Conservation (phyloP, 2,329 filamentous ascomycete species). For the Exserohilum turcica region DNA sequence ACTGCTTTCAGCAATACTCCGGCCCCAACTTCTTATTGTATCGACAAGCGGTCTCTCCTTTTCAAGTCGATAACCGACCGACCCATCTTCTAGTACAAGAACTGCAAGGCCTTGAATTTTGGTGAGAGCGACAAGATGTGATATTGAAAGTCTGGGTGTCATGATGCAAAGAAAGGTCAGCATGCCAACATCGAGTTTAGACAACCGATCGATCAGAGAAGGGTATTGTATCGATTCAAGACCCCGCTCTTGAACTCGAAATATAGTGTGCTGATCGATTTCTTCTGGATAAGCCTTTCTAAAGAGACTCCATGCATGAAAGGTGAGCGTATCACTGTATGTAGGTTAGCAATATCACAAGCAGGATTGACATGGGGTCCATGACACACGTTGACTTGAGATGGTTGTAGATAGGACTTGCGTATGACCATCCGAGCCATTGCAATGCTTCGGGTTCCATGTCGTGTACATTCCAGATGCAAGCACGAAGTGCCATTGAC, state of each 20-base stretch:
- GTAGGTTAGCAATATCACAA: not conserved
- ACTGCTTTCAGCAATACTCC: conserved; percentile 23
- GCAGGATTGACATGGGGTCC: not conserved
- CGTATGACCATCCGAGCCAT: conserved; percentile 28
- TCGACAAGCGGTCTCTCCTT: conserved; percentile 1
- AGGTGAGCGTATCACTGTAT: conserved; percentile 22
- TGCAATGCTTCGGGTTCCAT: conserved; percentile 23
- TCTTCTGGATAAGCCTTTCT: conserved; percentile 24
- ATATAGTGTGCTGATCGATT: conserved; percentile 18
- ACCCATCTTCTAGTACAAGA: conserved; percentile 13
- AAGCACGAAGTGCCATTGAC: conserved; percentile 25
- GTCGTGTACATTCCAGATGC: conserved; percentile 21
- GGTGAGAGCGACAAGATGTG: conserved; percentile 22
- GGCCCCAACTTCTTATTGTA: conserved; percentile 25
- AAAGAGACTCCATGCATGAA: conserved; percentile 25
- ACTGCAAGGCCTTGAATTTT: conserved; percentile 25
- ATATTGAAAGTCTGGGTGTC: conserved; percentile 9
- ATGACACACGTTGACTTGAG: conserved; percentile 20
- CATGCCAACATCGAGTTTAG: conserved; percentile 15
- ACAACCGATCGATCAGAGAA: conserved; percentile 20
- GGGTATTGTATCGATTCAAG: conserved; percentile 13
- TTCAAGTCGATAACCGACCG: not conserved
- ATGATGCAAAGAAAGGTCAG: conserved; percentile 29
- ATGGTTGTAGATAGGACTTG: conserved; percentile 20
- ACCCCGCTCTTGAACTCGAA: conserved; percentile 9